Conservation (phyloP, 208 protist genomes). For the Trypanosoma grayi region DNA sequence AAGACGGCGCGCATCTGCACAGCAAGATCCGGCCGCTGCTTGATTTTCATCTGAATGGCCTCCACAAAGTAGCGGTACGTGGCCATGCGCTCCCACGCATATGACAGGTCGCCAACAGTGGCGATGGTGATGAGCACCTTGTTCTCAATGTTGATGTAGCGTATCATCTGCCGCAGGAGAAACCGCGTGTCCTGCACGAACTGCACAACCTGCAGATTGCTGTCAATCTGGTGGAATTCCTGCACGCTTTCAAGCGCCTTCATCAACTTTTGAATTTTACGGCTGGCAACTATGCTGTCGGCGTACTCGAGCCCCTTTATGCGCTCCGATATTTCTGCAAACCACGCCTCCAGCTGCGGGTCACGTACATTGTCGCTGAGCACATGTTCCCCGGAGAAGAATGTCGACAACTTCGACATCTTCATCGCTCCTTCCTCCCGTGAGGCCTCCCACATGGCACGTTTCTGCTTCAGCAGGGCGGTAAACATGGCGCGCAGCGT, state of each 20-base stretch:
- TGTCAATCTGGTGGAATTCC: slow-evolving; percentile 94
- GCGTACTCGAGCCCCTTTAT: slow-evolving; percentile 55
- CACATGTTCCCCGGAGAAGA: slow-evolving; percentile 92
- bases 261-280: slow-evolving; percentile 96
- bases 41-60: slow-evolving; percentile 94
- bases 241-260: slow-evolving; percentile 96
- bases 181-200: slow-evolving; percentile 89
- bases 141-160: slow-evolving; percentile 93
- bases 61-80: slow-evolving; percentile 81
- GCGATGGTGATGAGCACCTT: slow-evolving; percentile 84
- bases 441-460: slow-evolving; percentile 83
- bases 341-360: slow-evolving; percentile 94
- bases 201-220: slow-evolving; percentile 89
- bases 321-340: slow-evolving; percentile 80
- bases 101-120: slow-evolving; percentile 94
- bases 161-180: slow-evolving; percentile 93
- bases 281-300: slow-evolving; percentile 75
- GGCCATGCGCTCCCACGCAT: slow-evolving; percentile 95
- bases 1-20: slow-evolving; percentile 96
- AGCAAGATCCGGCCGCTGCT: slow-evolving; percentile 83
- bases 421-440: slow-evolving; percentile 54
- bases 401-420: slow-evolving; percentile 82
- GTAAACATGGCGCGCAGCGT: slow-evolving; percentile 87
- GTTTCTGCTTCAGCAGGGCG: slow-evolving; percentile 85
- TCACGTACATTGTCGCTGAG: slow-evolving; percentile 79